Conservation (phyloP, 768 basidiomycete species). For the Amanita thiersii region DNA sequence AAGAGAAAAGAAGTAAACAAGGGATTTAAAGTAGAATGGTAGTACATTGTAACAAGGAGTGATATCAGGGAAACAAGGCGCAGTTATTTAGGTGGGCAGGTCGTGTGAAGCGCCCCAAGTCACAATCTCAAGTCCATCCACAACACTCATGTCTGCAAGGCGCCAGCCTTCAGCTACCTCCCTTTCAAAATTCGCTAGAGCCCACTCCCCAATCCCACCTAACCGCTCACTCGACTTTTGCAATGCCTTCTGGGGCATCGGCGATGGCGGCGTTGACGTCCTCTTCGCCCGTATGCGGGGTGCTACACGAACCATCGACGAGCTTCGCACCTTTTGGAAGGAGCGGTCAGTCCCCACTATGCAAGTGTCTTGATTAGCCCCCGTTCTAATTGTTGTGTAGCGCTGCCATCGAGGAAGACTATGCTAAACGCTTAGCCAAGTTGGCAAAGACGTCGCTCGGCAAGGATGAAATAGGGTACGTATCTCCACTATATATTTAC, state of each 20-base stretch:
- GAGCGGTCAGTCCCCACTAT: slow-evolving; percentile 61
- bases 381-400: slow-evolving; percentile 28
- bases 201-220: slow-evolving; percentile 37
- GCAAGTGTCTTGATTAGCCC: slow-evolving; percentile 3
- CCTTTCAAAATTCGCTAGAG: slow-evolving; percentile 59
- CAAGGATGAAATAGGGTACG: slow-evolving; percentile 90
- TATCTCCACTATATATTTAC: slow-evolving; percentile 12
- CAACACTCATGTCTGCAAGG: slow-evolving; percentile 55
- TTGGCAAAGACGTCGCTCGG: slow-evolving; percentile 73
- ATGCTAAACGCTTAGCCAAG: slow-evolving; percentile 77
- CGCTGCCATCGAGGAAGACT: slow-evolving; percentile 89
- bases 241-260: slow-evolving; percentile 92
- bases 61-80: too few species aligned
- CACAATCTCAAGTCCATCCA: neutral
- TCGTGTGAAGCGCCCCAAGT: slow-evolving; percentile 6
- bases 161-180: slow-evolving; percentile 81
- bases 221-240: slow-evolving; percentile 78
- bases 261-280: slow-evolving; percentile 86
- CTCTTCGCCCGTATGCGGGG: slow-evolving; percentile 86
- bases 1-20: too few species aligned
- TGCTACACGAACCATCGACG: slow-evolving; percentile 80
- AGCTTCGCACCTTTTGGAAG: slow-evolving; percentile 83
- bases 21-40: too few species aligned
- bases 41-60: too few species aligned
- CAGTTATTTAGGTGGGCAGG: too few species aligned